Base-by-base conservation (phyloP, 108 stramenopile genomes). In the Pseudonitzschia delicatissima region DNA sequence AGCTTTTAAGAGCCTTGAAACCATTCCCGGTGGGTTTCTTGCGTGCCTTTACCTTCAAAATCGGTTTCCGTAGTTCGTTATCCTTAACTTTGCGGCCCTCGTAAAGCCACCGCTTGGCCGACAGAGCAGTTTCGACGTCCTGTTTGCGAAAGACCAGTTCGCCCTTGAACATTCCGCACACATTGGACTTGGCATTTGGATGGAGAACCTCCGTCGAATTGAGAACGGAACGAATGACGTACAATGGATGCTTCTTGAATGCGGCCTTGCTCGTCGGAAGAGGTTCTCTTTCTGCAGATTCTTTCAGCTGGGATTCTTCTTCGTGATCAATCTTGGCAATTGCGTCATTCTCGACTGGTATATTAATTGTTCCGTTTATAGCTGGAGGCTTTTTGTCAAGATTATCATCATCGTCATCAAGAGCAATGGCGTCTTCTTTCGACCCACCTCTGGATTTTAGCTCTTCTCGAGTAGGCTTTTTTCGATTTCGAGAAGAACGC, bases 121-220 rank as follows among this genome's bases (percentile, higher is more conserved):
- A 25, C 21, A 82, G 66, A 28, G 89, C 91, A 4, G 77, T 83
- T 52, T 81, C 86, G 8, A 95, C 88, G 71, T 95, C 89, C 17
- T 64, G 73, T 0, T 91, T 73, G 13, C 67, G 69, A 65, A 78
- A 92, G 12, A 95, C 84, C 12, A 87, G 40, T 50, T 95, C 91
- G 21, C 90, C 94, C 65, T 90, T 88, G 77, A 95, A 92, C n/a
- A 95, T 73, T 26, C 91, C 94, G 60, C 84, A 85, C 12, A 90
- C 66, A 12, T 79, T 74, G 33, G 77, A 81, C 18, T 78, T 81
- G 36, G 88, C 86, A 75, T 88, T 77, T 0, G 94, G 94, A 57
- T 71, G 68, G 18, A 95, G 66, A 0, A 95, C 94, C 57, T 95
- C 91, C 33, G 58, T 68, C 32, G 64, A 64, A 31, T 83, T 85